Base-by-base conservation (phyloP, 2,329 filamentous ascomycete species). In the Aureobasidium leucospermi region DNA sequence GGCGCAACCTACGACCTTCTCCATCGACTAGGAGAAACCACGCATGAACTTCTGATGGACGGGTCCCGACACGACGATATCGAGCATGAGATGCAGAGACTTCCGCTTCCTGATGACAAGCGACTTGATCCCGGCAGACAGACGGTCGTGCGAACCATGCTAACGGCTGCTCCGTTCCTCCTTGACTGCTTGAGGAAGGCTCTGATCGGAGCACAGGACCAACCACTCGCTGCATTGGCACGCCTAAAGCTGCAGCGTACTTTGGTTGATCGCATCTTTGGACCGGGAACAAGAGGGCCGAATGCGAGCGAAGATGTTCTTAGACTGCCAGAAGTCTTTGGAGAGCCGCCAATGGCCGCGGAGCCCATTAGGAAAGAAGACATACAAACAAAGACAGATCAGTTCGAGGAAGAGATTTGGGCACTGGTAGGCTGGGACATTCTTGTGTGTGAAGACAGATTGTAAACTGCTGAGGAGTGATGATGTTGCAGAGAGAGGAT, bases 321-420 rank as follows among this genome's bases (percentile, higher is more conserved):
- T 59, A 64, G 69, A 29, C 10, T 59, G 41, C 58, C 58, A 2
- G 15, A 41, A 19, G 72, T 69, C 71, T n/a, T 66, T 77, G 46
- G 71, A 70, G 9, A 76, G 74, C 67, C 77, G 0, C 60, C 62
- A 2, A 60, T 69, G 68, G 11, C 56, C 61, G 13, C 52, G 49
- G 23, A 58, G 62, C 1, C 64, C 51, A n/a, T 67, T 15, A 61
- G 66, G 6, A 66, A 71, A 1, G 74, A 73, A 53, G 61, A 75
- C 0, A 72, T 73, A 5, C 71, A 77, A 31, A 66, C 70, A 15
- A 72, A 77, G 4, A 65, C 74, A 3, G 76, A 81, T 15, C 83
- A 81, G 79, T 85, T 83, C 64, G 75, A 76, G 57, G 74, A 75
- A 59, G 78, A 84, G 63, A 68, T 85, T 2, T 85, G 83, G 83